Evolutionary conservation across 2,329 filamentous ascomycete genomes (phyloP).

Genomic region (Xylaria sp.): DNA sequence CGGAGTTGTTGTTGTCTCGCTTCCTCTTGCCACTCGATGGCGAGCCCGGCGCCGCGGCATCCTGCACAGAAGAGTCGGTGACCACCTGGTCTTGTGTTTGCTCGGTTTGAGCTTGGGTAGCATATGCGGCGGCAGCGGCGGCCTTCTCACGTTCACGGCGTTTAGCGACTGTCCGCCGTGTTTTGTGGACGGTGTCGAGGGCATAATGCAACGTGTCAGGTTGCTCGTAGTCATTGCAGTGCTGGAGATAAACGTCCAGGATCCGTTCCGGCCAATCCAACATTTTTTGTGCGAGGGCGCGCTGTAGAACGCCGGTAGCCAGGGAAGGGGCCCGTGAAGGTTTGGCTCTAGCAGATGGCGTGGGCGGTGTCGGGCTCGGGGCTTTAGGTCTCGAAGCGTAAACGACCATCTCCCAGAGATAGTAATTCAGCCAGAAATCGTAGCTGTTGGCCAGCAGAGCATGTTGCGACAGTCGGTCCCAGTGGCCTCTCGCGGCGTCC

Average conservation of each 20-base stretch:
- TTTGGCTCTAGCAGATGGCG: constrained; percentile 51
- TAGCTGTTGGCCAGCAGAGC: constrained; percentile 78
- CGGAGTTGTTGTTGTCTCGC: constrained; percentile 68
- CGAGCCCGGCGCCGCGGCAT: constrained; percentile 49
- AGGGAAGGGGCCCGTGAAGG: constrained; percentile 72
- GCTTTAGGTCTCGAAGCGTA: constrained; percentile 63
- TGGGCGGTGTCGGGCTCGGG: constrained; percentile 64
- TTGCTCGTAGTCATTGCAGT: constrained; percentile 91
- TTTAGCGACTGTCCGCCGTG: constrained; percentile 70
- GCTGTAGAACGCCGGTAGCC: constrained; percentile 80
- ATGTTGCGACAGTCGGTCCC: constrained; percentile 75
- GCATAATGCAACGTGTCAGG: constrained; percentile 79
- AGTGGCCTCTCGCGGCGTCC: constrained; percentile 80
- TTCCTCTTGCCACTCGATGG: constrained; percentile 75
- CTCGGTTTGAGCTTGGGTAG: constrained; percentile 51
- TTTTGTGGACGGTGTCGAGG: constrained; percentile 77
- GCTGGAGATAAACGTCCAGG: constrained; percentile 77
- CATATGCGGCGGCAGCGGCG: constrained; percentile 67
- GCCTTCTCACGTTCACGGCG: constrained; percentile 74
- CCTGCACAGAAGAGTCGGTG: constrained; percentile 43
- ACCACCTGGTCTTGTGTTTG: constrained; percentile 52
- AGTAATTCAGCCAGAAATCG: constrained; percentile 94
- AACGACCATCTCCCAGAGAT: constrained; percentile 86
- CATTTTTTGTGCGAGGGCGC: constrained; percentile 70
- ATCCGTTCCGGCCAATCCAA: constrained; percentile 83